Evolutionary conservation across 306 rosid genomes (phyloP).

Genomic region (Trifolium pratense): DNA sequence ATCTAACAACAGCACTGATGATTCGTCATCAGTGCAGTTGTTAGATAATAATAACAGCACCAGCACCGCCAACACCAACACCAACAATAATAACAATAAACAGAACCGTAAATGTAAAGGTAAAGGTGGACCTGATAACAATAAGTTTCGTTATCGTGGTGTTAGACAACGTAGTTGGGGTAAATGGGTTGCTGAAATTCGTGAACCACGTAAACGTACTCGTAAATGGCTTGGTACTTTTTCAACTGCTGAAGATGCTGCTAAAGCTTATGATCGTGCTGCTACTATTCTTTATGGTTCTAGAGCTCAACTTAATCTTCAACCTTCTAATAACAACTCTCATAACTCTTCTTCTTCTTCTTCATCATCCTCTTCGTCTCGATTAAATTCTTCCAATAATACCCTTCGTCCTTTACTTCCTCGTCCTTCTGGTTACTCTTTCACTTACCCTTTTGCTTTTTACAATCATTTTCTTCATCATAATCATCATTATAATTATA

Average conservation of each 20-base stretch:
- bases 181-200: constrained; percentile 98
- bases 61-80: not conserved
- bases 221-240: constrained; percentile 97
- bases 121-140: constrained; percentile 96
- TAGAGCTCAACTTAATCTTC: constrained; percentile 85
- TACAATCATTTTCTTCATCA: not conserved
- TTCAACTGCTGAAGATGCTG: constrained; percentile 94
- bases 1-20: constrained; percentile 30
- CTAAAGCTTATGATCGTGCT: constrained; percentile 94
- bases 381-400: constrained; percentile 61
- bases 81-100: not conserved
- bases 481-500: too few relatives aligned
- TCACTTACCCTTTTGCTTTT: not conserved
- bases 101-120: constrained; percentile 57
- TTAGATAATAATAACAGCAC: not conserved
- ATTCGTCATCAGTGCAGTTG: too few relatives aligned
- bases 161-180: constrained; percentile 98
- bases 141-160: constrained; percentile 87
- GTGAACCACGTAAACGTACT: constrained; percentile 87
- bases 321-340: constrained; percentile 38
- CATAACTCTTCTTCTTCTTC: constrained; percentile 40
- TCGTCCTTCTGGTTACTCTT: constrained; percentile 59
- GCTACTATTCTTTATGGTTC: constrained; percentile 86
- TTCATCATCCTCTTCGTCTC: constrained; percentile 41
- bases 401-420: constrained; percentile 80